Base-by-base conservation (phyloP, 2,329 filamentous ascomycete genomes). In the Chlorencoelia australis region DNA sequence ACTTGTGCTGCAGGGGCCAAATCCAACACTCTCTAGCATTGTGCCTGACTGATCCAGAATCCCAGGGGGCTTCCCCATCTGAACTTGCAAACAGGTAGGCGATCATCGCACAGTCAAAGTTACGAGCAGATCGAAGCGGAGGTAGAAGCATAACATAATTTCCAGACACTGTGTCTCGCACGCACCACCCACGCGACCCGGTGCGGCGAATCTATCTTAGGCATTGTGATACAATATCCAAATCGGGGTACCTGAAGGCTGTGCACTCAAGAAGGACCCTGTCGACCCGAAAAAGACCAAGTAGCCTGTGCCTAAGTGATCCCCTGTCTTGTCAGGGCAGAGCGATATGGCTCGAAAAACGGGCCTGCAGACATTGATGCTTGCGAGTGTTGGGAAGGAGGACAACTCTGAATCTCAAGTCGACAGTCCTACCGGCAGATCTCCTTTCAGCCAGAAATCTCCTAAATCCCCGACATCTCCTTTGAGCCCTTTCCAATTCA, bases 401-500 rank as follows among this genome's bases (percentile, higher is more conserved):
- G 37, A 25, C 15, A 29, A 21, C 10, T 5, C 9, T 29, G 34
- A 37, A 16, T n/a, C 35, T 24, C 28, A 37, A 24, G 39, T 40
- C 25, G 35, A 50, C 20, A 35, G 41, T 35, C 40, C 48, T 24
- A 47, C 30, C 33, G 43, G 47, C n/a, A 43, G 32, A 31, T 47
- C 47, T 30, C 47, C 50, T 34, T 30, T 51, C 39, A 51, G 41
- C 32, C 37, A 46, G 19, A 53, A 46, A 24, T 51, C 47, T 28
- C 51, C 49, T 37, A 50, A 41, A 43, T 50, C 51, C 8, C 52
- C 53, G 19, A 48, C 41, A 39, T 54, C 50, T 2, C 52, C 49
- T 21, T 55, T 55, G 38, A 53, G 49, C 2, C 52, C 49, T 21
- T 55, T 55, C 47, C 47, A 45, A 26, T 53, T 54, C 41, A 46